Evolutionary conservation across 2,329 filamentous ascomycete species (phyloP).

Genomic region (Calonectria leucothoes): DNA sequence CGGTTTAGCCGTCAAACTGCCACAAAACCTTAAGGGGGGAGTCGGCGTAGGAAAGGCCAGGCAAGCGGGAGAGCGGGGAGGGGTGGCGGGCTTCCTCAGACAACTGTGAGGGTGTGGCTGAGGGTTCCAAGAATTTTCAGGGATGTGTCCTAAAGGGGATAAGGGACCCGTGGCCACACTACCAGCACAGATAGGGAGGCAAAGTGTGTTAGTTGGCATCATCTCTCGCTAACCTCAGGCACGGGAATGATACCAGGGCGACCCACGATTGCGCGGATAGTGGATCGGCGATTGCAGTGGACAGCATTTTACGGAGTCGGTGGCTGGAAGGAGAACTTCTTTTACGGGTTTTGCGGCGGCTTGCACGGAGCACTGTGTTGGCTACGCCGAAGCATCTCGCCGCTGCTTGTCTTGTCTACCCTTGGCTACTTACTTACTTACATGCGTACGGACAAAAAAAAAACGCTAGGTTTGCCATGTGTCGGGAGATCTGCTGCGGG

Average conservation of each 20-base stretch:
- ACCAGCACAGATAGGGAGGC: conserved; percentile 28
- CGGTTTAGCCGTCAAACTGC: conserved; percentile 34
- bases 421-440: not conserved
- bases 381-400: not conserved
- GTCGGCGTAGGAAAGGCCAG: not conserved
- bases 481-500: conserved; percentile 4
- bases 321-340: conserved; percentile 5
- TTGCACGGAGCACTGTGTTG: not conserved
- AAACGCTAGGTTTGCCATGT: not conserved
- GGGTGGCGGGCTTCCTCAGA: not conserved
- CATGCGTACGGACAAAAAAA: not conserved
- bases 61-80: not conserved
- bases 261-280: conserved; percentile 35
- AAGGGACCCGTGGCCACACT: conserved; percentile 25
- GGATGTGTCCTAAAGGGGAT: conserved; percentile 36
- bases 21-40: conserved; percentile 5
- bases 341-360: not conserved
- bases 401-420: too few relatives aligned
- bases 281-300: not conserved
- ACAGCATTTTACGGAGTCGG: not conserved
- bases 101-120: conserved; percentile 14
- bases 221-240: conserved; percentile 8
- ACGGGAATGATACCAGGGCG: conserved; percentile 22
- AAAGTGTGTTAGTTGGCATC: conserved; percentile 17
- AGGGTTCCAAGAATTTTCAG: conserved; percentile 1